phyloP scores from a whole-genome alignment of 2,329 filamentous ascomycete species.

The Pseudocercospora fuligena region DNA sequence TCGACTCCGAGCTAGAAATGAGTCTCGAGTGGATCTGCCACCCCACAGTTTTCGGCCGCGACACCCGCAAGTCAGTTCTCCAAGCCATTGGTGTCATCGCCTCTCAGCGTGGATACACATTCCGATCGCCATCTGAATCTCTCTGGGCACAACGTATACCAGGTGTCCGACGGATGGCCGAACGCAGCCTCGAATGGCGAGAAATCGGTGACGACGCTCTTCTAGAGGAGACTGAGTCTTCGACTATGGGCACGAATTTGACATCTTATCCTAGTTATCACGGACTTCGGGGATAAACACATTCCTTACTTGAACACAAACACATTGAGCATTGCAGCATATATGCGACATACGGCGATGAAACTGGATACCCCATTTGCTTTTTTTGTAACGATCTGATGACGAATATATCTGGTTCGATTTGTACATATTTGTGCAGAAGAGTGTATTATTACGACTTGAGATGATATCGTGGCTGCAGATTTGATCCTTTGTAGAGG shows the following conservation, averaged over 20 bases:
- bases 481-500: background rate
- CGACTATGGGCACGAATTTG: constrained; percentile 2
- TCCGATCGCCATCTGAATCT: constrained; percentile 84
- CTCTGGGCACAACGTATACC: constrained; percentile 84
- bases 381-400: constrained; percentile 10
- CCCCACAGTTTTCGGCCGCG: constrained; percentile 89
- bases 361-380: constrained; percentile 12
- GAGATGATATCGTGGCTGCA: background rate
- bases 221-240: constrained; percentile 23
- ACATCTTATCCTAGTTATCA: constrained; percentile 6
- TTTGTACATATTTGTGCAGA: background rate
- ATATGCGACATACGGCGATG: background rate
- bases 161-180: constrained; percentile 80
- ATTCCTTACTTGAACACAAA: background rate
- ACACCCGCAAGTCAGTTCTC: constrained; percentile 92
- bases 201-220: constrained; percentile 60
- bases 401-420: constrained; percentile 2
- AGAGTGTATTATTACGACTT: constrained; percentile 6
- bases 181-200: constrained; percentile 88
- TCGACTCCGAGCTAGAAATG: constrained; percentile 88
- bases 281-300: background rate
- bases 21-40: constrained; percentile 98
- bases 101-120: constrained; percentile 91
- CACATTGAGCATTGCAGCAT: background rate
- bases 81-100: constrained; percentile 97